Evolutionary conservation across 2,329 filamentous ascomycete genomes (phyloP).

Genomic region (Alternaria tenuissima): DNA sequence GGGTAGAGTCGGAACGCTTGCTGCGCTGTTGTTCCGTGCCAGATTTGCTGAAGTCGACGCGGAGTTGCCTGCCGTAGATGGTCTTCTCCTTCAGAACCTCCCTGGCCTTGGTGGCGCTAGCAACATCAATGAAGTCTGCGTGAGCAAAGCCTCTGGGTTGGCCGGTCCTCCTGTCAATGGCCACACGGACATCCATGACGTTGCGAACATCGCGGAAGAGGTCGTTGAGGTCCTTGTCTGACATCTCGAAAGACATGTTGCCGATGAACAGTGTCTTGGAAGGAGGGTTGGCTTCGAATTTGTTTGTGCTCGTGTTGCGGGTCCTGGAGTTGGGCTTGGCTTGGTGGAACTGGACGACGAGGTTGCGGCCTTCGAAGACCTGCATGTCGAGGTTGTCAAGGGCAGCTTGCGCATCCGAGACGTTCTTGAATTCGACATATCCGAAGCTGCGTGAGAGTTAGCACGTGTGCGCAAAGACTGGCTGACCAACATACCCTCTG

Average conservation of each 20-base stretch:
- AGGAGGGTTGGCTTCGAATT: conserved; percentile 54
- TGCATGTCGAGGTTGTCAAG: conserved; percentile 66
- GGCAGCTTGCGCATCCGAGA: conserved; percentile 64
- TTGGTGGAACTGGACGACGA: conserved; percentile 68
- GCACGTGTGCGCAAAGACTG: background rate
- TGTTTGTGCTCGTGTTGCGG: conserved; percentile 1
- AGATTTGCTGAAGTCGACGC: conserved; percentile 67
- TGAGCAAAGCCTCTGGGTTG: conserved; percentile 86
- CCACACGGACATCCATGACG: conserved; percentile 78
- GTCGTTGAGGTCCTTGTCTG: conserved; percentile 80
- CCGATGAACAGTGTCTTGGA: conserved; percentile 79
- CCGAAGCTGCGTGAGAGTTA: conserved; percentile 63
- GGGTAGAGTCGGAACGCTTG: conserved; percentile 25
- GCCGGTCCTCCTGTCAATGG: conserved; percentile 81
- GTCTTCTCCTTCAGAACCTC: conserved; percentile 64
- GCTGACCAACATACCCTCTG: conserved; percentile 66
- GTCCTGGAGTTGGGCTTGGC: conserved; percentile 27
- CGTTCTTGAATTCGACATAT: conserved; percentile 67
- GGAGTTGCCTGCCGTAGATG: conserved; percentile 72
- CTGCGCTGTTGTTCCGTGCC: conserved; percentile 16
- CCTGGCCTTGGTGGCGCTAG: conserved; percentile 69
- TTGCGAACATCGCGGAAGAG: conserved; percentile 76
- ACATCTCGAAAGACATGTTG: conserved; percentile 86
- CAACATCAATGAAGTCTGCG: conserved; percentile 76
- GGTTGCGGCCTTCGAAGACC: conserved; percentile 69